These are phyloP conservation scores for Nitzschia palea DNA, from an alignment of 108 stramenopile genomes.

Conservation along the genomic window DNA sequence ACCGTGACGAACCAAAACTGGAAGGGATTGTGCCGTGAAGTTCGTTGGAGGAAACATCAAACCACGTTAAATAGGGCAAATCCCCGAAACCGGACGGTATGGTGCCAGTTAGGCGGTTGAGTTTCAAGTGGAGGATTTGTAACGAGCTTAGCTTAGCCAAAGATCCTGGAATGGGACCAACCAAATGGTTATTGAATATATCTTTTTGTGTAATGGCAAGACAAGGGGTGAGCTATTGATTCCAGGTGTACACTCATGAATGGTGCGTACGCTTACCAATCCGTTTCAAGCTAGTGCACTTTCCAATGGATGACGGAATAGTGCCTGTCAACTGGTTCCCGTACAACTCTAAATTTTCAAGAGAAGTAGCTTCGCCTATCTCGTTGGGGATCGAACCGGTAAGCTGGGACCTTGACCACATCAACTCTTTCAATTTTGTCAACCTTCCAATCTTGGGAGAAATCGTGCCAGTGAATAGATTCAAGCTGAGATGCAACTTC, in stretches of 20 bases:
- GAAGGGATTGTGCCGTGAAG: slow-evolving; percentile 40
- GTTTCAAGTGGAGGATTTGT: slow-evolving; percentile 65
- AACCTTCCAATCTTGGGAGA: slow-evolving; percentile 48
- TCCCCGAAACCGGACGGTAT: slow-evolving; percentile 43
- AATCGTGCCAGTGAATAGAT: slow-evolving; percentile 46
- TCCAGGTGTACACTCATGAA: neutral
- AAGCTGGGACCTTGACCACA: slow-evolving; percentile 37
- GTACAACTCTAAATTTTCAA: slow-evolving; percentile 44
- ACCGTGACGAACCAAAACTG: slow-evolving; percentile 29
- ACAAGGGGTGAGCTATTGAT: neutral
- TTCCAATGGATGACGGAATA: slow-evolving; percentile 38
- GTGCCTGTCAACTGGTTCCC: slow-evolving; percentile 40
- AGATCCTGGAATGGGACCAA: slow-evolving; percentile 28
- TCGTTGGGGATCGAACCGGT: slow-evolving; percentile 43
- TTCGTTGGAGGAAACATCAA: slow-evolving; percentile 56
- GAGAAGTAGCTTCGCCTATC: slow-evolving; percentile 38
- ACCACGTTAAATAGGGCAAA: slow-evolving; percentile 49
- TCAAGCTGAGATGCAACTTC: slow-evolving; percentile 33
- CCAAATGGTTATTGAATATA: slow-evolving; percentile 56
- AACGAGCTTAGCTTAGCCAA: slow-evolving; percentile 21
- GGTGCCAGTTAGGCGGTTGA: slow-evolving; percentile 54
- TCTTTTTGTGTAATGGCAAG: slow-evolving; percentile 24
- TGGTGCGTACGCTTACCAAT: slow-evolving; percentile 27
- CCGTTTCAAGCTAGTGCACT: slow-evolving; percentile 44
- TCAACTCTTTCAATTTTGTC: slow-evolving; percentile 47